These are phyloP conservation scores for Nakaseomyces glabratus DNA, from an alignment of 1,139 yeast genomes.

Conservation along the genomic window DNA sequence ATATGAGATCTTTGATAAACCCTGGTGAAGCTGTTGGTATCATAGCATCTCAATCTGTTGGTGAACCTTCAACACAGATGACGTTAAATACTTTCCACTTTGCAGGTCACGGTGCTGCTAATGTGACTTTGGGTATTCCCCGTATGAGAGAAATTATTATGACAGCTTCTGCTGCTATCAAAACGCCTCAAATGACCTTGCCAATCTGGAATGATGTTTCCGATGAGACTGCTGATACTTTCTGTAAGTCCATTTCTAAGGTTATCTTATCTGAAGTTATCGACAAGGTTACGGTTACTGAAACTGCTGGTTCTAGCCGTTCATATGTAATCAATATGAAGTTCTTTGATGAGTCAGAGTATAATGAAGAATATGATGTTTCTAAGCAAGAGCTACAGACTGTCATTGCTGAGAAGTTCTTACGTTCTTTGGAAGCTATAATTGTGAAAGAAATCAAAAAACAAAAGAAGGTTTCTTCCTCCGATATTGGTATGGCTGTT, in stretches of 20 bases:
- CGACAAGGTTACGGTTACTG: slow-evolving; percentile 77
- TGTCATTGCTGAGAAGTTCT: slow-evolving; percentile 56
- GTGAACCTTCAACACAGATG: slow-evolving; percentile 99
- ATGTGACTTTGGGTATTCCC: slow-evolving; percentile 98
- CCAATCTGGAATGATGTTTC: slow-evolving; percentile 72
- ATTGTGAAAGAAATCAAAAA: slow-evolving; percentile 76
- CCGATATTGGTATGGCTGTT: slow-evolving; percentile 66
- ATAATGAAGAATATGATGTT: slow-evolving; percentile 81
- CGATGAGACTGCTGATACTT: slow-evolving; percentile 82
- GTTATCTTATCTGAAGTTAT: slow-evolving; percentile 83
- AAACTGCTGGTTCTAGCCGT: slow-evolving; percentile 73
- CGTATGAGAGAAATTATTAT: slow-evolving; percentile 99
- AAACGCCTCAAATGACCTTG: slow-evolving; percentile 96
- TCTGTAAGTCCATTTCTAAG: slow-evolving; percentile 83
- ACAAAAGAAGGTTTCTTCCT: slow-evolving; percentile 53
- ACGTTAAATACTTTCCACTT: slow-evolving; percentile 98
- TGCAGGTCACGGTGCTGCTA: slow-evolving; percentile 99
- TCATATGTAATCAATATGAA: slow-evolving; percentile 65
- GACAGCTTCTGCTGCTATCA: slow-evolving; percentile 93
- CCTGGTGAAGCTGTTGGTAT: slow-evolving; percentile 99
- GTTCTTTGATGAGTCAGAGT: slow-evolving; percentile 71
- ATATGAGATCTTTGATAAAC: slow-evolving; percentile 88
- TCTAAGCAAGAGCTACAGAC: slow-evolving; percentile 68
- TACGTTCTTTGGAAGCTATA: slow-evolving; percentile 58
- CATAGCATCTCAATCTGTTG: slow-evolving; percentile 95